phyloP scores from a whole-genome alignment of 345 rosid genomes.

The Eucalyptus erythrocorys region DNA sequence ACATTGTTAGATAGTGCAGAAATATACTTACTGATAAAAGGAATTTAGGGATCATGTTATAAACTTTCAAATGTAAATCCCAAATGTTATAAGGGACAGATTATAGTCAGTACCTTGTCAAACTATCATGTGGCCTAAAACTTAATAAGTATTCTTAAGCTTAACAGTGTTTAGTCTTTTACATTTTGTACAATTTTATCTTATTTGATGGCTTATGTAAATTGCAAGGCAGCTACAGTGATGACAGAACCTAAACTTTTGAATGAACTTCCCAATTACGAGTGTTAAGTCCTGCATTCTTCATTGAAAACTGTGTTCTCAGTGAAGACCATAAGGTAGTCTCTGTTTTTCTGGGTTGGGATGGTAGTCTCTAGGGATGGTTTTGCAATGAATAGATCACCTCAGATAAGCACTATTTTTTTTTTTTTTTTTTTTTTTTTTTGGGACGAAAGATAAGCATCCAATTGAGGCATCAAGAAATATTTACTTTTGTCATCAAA shows the following conservation, averaged over 20 bases:
- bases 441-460: too few relatives aligned
- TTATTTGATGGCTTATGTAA: not conserved
- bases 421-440: too few relatives aligned
- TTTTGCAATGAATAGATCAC: not conserved
- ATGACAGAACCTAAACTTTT: not conserved
- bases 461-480: not conserved
- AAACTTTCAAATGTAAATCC: not conserved
- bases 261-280: not conserved
- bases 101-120: not conserved
- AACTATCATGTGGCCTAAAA: not conserved
- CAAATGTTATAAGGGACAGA: not conserved
- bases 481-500: not conserved
- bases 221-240: not conserved
- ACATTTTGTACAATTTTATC: not conserved
- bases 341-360: not conserved
- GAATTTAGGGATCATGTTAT: not conserved
- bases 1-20: not conserved
- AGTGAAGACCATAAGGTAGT: not conserved
- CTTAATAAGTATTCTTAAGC: not conserved
- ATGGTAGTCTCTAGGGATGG: not conserved
- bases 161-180: not conserved
- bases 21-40: not conserved
- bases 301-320: not conserved
- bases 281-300: not conserved
- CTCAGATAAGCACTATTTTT: not conserved